These are phyloP conservation scores for Hypoxylon sp. DNA, from an alignment of 2,329 filamentous ascomycete species.

Conservation along the genomic window DNA sequence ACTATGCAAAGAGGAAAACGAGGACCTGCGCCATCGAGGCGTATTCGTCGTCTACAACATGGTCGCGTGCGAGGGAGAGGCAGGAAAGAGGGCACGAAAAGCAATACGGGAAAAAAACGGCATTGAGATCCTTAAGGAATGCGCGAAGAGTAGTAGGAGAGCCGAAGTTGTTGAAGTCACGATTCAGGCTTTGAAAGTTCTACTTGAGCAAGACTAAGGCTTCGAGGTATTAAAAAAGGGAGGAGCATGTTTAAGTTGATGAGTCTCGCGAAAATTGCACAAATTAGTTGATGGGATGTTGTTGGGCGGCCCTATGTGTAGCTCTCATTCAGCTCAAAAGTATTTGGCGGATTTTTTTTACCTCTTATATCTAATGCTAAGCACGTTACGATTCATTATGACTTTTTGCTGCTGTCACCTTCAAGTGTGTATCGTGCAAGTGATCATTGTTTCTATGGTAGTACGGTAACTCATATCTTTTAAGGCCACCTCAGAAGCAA, in stretches of 20 bases:
- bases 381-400: background rate
- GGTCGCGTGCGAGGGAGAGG: conserved; percentile 74
- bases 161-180: conserved; percentile 79
- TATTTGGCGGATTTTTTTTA: background rate
- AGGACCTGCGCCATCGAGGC: conserved; percentile 79
- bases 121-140: conserved; percentile 76
- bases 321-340: background rate
- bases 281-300: background rate
- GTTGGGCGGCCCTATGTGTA: background rate
- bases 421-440: background rate
- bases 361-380: background rate
- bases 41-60: conserved; percentile 83
- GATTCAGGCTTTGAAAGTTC: conserved; percentile 78
- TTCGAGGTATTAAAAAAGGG: background rate
- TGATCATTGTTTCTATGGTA: background rate
- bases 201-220: conserved; percentile 63
- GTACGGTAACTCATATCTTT: background rate
- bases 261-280: background rate
- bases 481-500: background rate
- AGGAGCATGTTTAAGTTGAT: conserved; percentile 1
- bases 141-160: conserved; percentile 77
- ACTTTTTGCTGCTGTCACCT: background rate
- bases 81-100: conserved; percentile 72
- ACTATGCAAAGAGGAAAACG: conserved; percentile 80
- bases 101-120: conserved; percentile 75